Evolutionary conservation across 2,329 filamentous ascomycete genomes (phyloP), one percentile per base, ranked within the genome.

Genomic region (Talaromyces sp.): DNA sequence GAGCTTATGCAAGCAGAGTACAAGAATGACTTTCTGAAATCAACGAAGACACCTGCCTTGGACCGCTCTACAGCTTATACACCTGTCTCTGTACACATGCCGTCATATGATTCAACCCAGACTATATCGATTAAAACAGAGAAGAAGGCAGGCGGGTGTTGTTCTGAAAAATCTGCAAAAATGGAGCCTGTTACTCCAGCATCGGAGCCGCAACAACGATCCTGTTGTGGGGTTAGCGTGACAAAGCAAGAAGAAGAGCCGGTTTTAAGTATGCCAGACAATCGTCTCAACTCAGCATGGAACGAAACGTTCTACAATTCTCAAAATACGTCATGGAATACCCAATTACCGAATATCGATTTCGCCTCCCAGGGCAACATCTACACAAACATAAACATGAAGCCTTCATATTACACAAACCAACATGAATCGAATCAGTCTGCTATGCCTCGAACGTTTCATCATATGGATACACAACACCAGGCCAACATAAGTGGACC

Each of bases 211-310:
- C 49, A 56, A 31, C 67, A 57, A 31, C 66, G 70, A 27, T 75
- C 75, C 64, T 78, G 75, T 65, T 78, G 76, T 54, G 67, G 66
- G 54, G 72, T 69, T 19, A 60, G 71, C 22, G 56, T 31, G 7
- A 45, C 54, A 27, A 11, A 27, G 19, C 22, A 65, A 13, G 14
- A 37, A 49, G 52, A 45, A 41, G 35, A 24, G 14, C 39, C 24
- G 16, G n/a, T 27, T 52, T n/a, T 13, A 52, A 37, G n/a, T 41
- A 33, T 47, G 13, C 41, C 63, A 22, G 58, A 35, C 3, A 54
- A 39, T 24, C 33, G 43, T 22, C 14, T 45, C 11, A 37, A 45
- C 9, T 11, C 35, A 33, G 11, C 31, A 14, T 50, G 56, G 52
- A 49, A 37, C 27, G 45, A 19, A 19, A 8, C 56, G 13, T 11